phyloP scores from a whole-genome alignment of 441 rosid species.

The Cnidoscolus chayamansa region DNA sequence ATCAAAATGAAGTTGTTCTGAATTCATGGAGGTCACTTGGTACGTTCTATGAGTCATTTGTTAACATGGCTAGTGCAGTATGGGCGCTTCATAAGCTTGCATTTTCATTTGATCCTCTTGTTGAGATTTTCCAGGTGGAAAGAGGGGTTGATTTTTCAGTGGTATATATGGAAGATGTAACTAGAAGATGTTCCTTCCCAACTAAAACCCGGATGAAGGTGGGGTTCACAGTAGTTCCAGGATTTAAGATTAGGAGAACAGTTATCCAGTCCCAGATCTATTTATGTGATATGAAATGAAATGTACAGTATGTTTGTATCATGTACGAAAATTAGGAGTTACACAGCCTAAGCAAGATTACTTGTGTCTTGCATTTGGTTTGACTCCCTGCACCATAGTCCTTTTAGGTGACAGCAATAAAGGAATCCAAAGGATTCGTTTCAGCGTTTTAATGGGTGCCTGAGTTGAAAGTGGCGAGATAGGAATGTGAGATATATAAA shows the following conservation, averaged over 20 bases:
- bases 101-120: conserved; percentile 63
- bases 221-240: conserved; percentile 73
- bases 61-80: conserved; percentile 72
- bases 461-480: conserved; percentile 13
- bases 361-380: conserved; percentile 12
- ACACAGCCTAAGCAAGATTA: conserved; percentile 7
- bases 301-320: conserved; percentile 32
- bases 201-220: conserved; percentile 47
- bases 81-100: conserved; percentile 89
- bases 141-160: conserved; percentile 66
- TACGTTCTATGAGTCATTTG: conserved; percentile 48
- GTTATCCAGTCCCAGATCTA: conserved; percentile 69
- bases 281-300: conserved; percentile 35
- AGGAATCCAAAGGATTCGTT: conserved; percentile 25
- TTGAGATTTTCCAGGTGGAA: conserved; percentile 59
- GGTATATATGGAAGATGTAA: conserved; percentile 72
- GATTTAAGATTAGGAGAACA: conserved; percentile 67
- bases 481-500: conserved; percentile 1
- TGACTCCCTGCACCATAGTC: conserved; percentile 16
- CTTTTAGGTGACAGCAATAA: conserved; percentile 17
- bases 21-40: conserved; percentile 60
- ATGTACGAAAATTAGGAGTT: conserved; percentile 3
- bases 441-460: conserved; percentile 16
- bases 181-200: conserved; percentile 41
- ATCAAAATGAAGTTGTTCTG: conserved; percentile 46